phyloP scores from a whole-genome alignment of 2,329 filamentous ascomycete species.

The Aspergillus sp. region DNA sequence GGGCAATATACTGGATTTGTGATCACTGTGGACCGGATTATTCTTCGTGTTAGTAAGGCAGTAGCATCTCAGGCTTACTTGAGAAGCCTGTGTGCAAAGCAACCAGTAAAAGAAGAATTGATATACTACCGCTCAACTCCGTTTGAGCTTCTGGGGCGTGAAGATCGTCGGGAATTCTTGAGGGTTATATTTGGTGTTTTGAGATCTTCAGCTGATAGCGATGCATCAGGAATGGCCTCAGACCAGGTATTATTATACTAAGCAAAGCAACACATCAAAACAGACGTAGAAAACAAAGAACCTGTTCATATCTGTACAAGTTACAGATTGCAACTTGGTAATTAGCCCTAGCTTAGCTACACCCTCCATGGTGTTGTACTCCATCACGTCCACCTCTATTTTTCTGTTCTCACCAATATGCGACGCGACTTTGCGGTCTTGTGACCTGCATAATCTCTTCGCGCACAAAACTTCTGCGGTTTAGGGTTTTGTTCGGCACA shows the following conservation, averaged over 20 bases:
- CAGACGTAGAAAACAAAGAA: not conserved
- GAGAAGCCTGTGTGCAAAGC: too few species aligned
- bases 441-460: too few species aligned
- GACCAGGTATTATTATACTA: not conserved
- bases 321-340: too few species aligned
- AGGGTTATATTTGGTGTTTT: not conserved
- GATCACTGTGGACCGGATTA: not conserved
- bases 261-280: not conserved
- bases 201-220: not conserved
- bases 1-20: not conserved
- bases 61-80: not conserved
- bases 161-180: not conserved
- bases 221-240: not conserved
- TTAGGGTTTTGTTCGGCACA: too few species aligned
- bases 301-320: too few species aligned
- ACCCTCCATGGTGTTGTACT: too few species aligned
- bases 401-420: too few species aligned
- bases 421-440: too few species aligned
- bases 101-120: not conserved
- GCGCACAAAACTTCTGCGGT: too few species aligned
- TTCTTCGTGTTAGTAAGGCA: not conserved
- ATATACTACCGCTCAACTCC: not conserved
- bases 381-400: too few species aligned
- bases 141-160: not conserved
- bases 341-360: too few species aligned